phyloP scores from a whole-genome alignment of 2,329 filamentous ascomycete genomes.

The Pochonia chlamydosporia region DNA sequence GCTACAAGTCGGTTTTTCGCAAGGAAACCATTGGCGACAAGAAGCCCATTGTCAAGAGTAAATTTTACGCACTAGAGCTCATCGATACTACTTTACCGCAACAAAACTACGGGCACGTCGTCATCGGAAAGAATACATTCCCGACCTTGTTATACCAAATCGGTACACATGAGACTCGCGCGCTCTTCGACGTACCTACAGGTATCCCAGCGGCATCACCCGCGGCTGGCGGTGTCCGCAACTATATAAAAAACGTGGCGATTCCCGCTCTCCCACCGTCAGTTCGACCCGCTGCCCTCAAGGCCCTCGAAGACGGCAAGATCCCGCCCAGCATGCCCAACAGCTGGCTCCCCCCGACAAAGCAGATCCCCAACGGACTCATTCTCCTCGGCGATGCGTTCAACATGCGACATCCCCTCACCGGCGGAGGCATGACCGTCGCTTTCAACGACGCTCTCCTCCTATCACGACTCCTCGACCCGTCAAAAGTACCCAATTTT shows the following conservation, averaged over 20 bases:
- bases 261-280: slow-evolving; percentile 68
- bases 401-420: slow-evolving; percentile 99
- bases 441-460: slow-evolving; percentile 88
- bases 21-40: slow-evolving; percentile 62
- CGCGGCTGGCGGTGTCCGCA: slow-evolving; percentile 74
- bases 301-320: slow-evolving; percentile 70
- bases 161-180: slow-evolving; percentile 86
- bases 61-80: slow-evolving; percentile 91
- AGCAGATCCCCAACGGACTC: slow-evolving; percentile 54
- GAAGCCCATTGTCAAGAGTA: slow-evolving; percentile 67
- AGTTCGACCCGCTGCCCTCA: slow-evolving; percentile 67
- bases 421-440: slow-evolving; percentile 96
- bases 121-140: slow-evolving; percentile 63
- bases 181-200: slow-evolving; percentile 80
- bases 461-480: slow-evolving; percentile 67
- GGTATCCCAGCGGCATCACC: slow-evolving; percentile 67
- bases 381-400: slow-evolving; percentile 87
- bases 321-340: slow-evolving; percentile 89
- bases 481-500: slow-evolving; percentile 61
- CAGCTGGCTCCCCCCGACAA: slow-evolving; percentile 76
- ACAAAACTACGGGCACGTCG: slow-evolving; percentile 75
- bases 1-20: slow-evolving; percentile 87
- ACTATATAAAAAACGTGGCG: slow-evolving; percentile 74
- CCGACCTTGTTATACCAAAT: slow-evolving; percentile 96
- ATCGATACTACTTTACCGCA: slow-evolving; percentile 77